These are phyloP conservation scores for Trichosporon inkin DNA, from an alignment of 1,284 basidiomycete species.

Conservation along the genomic window DNA sequence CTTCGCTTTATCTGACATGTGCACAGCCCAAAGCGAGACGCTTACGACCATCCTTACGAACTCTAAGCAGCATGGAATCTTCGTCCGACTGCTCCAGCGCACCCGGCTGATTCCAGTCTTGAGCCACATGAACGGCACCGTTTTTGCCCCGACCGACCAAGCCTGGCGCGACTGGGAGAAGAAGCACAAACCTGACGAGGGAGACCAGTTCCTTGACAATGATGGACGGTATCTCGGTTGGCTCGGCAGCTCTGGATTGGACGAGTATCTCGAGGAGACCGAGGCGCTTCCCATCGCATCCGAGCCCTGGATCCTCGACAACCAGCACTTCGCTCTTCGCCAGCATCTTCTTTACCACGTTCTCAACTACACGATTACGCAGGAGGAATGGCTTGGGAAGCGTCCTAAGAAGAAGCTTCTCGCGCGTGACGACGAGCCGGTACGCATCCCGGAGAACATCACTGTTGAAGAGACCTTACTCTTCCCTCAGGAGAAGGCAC, in stretches of 20 bases:
- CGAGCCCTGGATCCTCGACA: slow-evolving; percentile 56
- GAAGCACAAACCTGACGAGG: slow-evolving; percentile 24
- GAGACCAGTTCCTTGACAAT: slow-evolving; percentile 3
- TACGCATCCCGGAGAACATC: slow-evolving; percentile 29
- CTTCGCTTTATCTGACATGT: not conserved
- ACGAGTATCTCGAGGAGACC: slow-evolving; percentile 30
- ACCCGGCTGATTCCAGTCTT: slow-evolving; percentile 86
- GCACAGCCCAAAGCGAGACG: slow-evolving; percentile 24
- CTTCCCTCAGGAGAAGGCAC: slow-evolving; percentile 58
- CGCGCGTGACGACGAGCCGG: not conserved
- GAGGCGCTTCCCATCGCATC: slow-evolving; percentile 9
- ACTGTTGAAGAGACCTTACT: slow-evolving; percentile 60
- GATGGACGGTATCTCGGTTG: slow-evolving; percentile 23
- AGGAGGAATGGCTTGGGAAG: slow-evolving; percentile 17
- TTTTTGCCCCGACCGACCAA: slow-evolving; percentile 94
- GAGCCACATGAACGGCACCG: slow-evolving; percentile 74
- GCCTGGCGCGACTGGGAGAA: slow-evolving; percentile 59
- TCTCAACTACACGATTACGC: slow-evolving; percentile 72
- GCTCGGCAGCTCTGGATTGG: slow-evolving; percentile 32
- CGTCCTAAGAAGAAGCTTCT: not conserved
- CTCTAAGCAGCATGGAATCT: slow-evolving; percentile 72
- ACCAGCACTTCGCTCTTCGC: slow-evolving; percentile 65
- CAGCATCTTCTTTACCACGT: slow-evolving; percentile 94
- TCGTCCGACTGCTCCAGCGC: slow-evolving; percentile 76
- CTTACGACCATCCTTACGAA: slow-evolving; percentile 72